Conservation (phyloP, 306 rosid species). For the Malus sieversii region DNA sequence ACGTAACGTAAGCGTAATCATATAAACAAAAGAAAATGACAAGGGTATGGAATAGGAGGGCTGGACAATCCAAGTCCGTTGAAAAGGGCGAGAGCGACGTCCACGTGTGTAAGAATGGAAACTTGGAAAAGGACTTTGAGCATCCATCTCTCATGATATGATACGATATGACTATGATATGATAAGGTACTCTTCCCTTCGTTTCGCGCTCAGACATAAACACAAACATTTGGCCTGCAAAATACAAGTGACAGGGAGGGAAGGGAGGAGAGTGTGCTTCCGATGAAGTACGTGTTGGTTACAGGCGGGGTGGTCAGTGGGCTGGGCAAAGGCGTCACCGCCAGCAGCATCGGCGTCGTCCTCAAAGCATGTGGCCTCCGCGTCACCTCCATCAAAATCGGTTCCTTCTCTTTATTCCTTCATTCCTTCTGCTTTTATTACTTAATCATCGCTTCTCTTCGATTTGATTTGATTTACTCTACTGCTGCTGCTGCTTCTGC, state of each 20-base stretch:
- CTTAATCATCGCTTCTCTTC: background rate
- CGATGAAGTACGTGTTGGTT: slow-evolving; percentile 83
- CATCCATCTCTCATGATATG: no score
- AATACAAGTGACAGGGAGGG: background rate
- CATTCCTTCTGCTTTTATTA: background rate
- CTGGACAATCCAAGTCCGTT: no score
- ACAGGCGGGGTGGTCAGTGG: slow-evolving; percentile 97
- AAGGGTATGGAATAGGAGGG: no score
- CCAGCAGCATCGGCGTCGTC: slow-evolving; percentile 95
- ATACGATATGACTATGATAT: no score
- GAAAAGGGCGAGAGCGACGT: no score
- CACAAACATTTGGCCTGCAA: slow-evolving; percentile 32
- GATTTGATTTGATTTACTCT: background rate
- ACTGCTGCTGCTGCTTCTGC: background rate
- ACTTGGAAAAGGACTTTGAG: no score
- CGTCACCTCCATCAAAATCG: slow-evolving; percentile 94
- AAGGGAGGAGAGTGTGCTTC: background rate
- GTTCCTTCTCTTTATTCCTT: slow-evolving; percentile 22
- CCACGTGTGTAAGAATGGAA: no score
- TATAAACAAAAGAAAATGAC: no score
- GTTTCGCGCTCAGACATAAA: slow-evolving; percentile 41
- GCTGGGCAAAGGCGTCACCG: slow-evolving; percentile 98
- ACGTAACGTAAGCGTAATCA: no score
- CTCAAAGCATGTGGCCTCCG: slow-evolving; percentile 97
- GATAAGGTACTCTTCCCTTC: background rate